Base-by-base conservation (phyloP, 495 filamentous ascomycete genomes). In the Aspergillus ostianus region DNA sequence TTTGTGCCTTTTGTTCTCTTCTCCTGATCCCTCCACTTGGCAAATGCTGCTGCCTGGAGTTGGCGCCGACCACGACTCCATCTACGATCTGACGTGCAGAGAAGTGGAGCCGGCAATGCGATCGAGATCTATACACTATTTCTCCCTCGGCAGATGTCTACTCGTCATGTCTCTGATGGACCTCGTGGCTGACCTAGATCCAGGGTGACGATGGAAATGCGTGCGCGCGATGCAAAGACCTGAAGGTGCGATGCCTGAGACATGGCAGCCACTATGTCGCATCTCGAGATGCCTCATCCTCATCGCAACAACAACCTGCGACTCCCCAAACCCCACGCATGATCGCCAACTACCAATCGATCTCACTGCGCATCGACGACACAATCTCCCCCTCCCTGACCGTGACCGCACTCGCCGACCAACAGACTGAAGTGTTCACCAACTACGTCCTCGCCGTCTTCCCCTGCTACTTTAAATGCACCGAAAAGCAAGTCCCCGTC, bases 201-300 rank as follows among this genome's bases (percentile, higher is more conserved):
- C 55, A 73, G 70, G 76, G 75, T 55, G 73, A 76, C 56, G 66
- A 69, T 27, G 64, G 55, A 27, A 41, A 53, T 18, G 63, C 65
- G 20, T 78, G 75, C 56, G 53, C 67, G 2, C 66, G 69, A 50
- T 77, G 74, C 63, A 61, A 60, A 36, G 62, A 62, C 27, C 54
- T 61, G 30, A 67, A 26, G 23, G 23, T 26, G 2, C 23, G 23
- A 4, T 26, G 23, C 4, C 23, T 2, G 23, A 26, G 23, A 2
- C 23, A 58, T 6, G 65, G 64, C 47, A 56, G 56, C 23, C 64
- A 62, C 20, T 57, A 53, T 47, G 55, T 67, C 46, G 55, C 64
- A 58, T 64, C 59, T 41, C 71, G 29, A 32, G 29, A 32, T 32
- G 7, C 29, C 10, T 32, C 29, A 32, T 10, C 29, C 29, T 32